Evolutionary conservation across 768 basidiomycete genomes (phyloP).

Genomic region (Boletus rubropictus): DNA sequence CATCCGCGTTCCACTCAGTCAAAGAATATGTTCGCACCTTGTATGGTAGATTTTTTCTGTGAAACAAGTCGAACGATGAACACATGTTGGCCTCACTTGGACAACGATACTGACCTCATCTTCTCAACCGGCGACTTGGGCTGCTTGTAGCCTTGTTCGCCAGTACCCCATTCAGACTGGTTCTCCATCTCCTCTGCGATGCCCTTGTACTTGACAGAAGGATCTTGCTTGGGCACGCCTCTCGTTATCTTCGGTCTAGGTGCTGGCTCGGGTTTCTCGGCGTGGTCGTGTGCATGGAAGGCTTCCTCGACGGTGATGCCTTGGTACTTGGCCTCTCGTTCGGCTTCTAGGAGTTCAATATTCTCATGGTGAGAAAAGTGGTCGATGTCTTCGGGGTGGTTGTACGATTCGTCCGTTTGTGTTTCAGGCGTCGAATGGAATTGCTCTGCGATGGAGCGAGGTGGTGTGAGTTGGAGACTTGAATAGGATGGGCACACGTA

Average conservation of each 20-base stretch:
- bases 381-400: conserved; percentile 86
- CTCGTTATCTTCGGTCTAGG: conserved; percentile 52
- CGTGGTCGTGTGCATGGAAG: conserved; percentile 44
- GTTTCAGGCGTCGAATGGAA: conserved; percentile 96
- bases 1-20: conserved; percentile 16
- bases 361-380: conserved; percentile 86
- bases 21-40: conserved; percentile 50
- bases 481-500: conserved; percentile 25
- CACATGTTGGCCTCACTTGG: background rate
- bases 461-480: background rate
- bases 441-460: conserved; percentile 49
- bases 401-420: conserved; percentile 93
- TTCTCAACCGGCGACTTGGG: conserved; percentile 73
- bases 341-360: conserved; percentile 81
- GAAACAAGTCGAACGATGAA: conserved; percentile 2
- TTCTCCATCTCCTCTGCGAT: conserved; percentile 47
- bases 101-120: conserved; percentile 49
- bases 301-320: conserved; percentile 76
- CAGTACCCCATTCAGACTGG: conserved; percentile 67
- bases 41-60: conserved; percentile 77
- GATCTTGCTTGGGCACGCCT: conserved; percentile 60
- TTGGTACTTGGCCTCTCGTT: conserved; percentile 77
- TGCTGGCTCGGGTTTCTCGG: conserved; percentile 14
- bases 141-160: conserved; percentile 62
- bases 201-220: conserved; percentile 52